Evolutionary conservation across 805 yeast species (phyloP).

Genomic region (Metschnikowia colocasiae): DNA sequence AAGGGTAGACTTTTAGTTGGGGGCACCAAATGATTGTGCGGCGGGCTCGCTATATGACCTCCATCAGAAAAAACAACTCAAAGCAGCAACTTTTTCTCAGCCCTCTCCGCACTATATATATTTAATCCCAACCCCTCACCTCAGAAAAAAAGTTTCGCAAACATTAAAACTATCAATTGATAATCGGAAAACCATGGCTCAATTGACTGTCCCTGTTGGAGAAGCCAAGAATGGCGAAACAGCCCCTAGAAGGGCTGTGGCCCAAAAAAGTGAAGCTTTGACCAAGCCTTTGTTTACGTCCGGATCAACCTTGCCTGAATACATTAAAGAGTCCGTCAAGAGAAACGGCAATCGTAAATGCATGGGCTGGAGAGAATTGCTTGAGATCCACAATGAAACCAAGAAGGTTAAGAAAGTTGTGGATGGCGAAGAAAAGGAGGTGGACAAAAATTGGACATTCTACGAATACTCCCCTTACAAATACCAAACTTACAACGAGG

Average conservation of each 20-base stretch:
- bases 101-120: constrained; percentile 12
- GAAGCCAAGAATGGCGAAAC: constrained; percentile 73
- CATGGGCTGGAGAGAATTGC: constrained; percentile 76
- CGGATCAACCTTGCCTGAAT: constrained; percentile 69
- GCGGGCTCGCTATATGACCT: neutral
- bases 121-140: constrained; percentile 3
- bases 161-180: neutral
- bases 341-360: constrained; percentile 52
- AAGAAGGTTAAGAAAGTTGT: constrained; percentile 70
- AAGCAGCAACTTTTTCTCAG: constrained; percentile 11
- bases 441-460: constrained; percentile 84
- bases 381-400: constrained; percentile 71
- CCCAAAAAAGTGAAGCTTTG: constrained; percentile 48
- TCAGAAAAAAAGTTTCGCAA: neutral
- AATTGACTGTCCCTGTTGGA: constrained; percentile 57
- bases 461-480: constrained; percentile 76
- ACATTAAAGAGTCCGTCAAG: constrained; percentile 56
- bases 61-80: constrained; percentile 3
- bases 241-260: constrained; percentile 70
- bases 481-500: constrained; percentile 58
- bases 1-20: neutral
- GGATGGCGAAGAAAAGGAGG: constrained; percentile 68
- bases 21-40: neutral
- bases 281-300: constrained; percentile 60
- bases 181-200: constrained; percentile 14